phyloP scores from a whole-genome alignment of 1,139 yeast species.

The Kurtzmaniella natalensis region DNA sequence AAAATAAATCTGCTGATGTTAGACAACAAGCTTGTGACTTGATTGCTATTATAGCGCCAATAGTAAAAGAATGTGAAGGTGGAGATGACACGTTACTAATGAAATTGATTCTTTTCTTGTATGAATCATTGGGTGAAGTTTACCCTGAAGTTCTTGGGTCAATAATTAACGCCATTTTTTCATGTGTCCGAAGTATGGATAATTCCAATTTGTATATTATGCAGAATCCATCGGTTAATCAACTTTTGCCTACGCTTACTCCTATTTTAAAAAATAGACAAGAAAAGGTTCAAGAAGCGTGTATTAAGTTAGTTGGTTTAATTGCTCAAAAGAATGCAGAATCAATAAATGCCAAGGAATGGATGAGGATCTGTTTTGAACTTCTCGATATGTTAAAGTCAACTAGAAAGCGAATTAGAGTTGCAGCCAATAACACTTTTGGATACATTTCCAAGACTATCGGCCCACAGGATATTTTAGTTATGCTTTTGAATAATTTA shows the following conservation, averaged over 20 bases:
- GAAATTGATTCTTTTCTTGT: constrained; percentile 70
- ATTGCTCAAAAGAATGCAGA: constrained; percentile 86
- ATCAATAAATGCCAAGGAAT: constrained; percentile 84
- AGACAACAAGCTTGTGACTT: constrained; percentile 87
- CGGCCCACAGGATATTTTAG: constrained; percentile 94
- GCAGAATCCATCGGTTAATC: constrained; percentile 78
- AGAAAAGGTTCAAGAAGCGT: constrained; percentile 85
- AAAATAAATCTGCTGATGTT: constrained; percentile 66
- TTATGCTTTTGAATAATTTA: constrained; percentile 76
- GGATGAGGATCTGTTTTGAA: constrained; percentile 97
- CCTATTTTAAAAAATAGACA: constrained; percentile 90
- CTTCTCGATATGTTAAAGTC: constrained; percentile 85
- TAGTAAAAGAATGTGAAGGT: constrained; percentile 56
- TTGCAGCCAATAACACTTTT: constrained; percentile 87
- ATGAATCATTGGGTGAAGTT: constrained; percentile 92
- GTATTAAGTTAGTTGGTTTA: constrained; percentile 75
- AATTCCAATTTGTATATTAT: constrained; percentile 51
- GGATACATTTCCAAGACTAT: constrained; percentile 89
- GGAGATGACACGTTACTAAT: constrained; percentile 55
- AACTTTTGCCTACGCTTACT: constrained; percentile 80
- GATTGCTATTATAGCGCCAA: constrained; percentile 62
- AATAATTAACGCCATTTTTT: constrained; percentile 63
- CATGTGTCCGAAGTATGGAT: constrained; percentile 34
- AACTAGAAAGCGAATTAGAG: constrained; percentile 70
- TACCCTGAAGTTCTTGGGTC: constrained; percentile 94